Conservation (phyloP, 2,329 filamentous ascomycete genomes). For the Nigrograna mackinnonii region DNA sequence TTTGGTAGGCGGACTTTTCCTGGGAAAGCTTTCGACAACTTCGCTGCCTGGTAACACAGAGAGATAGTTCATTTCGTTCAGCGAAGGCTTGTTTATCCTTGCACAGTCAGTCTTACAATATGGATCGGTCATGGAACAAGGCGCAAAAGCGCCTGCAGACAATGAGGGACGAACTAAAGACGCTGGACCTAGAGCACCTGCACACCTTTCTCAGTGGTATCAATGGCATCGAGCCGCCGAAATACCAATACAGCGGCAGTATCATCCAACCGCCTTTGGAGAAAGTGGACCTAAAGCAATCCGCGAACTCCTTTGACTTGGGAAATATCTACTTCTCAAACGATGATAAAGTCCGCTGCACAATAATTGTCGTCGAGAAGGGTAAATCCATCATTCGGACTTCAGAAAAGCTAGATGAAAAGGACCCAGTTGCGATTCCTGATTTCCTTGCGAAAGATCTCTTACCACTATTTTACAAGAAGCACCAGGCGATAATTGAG, state of each 20-base stretch:
- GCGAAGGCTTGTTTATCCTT: too few species aligned
- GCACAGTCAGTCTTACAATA: too few species aligned
- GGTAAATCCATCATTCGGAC: slow-evolving; percentile 19
- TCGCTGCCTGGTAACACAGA: too few species aligned
- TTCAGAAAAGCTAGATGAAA: too few species aligned
- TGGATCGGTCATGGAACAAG: too few species aligned
- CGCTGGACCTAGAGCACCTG: slow-evolving; percentile 23
- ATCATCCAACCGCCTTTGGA: slow-evolving; percentile 20
- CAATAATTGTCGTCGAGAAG: slow-evolving; percentile 18
- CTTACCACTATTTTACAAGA: slow-evolving; percentile 24
- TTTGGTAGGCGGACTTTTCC: too few species aligned
- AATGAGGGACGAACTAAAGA: slow-evolving; percentile 31
- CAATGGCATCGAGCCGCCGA: slow-evolving; percentile 28
- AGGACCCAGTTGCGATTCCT: too few species aligned
- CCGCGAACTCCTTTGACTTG: slow-evolving; percentile 25
- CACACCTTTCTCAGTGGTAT: slow-evolving; percentile 29
- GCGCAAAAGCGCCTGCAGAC: slow-evolving; percentile 30
- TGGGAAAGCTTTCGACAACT: too few species aligned
- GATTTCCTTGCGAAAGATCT: too few species aligned
- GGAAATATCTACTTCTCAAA: slow-evolving; percentile 30
- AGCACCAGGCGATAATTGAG: slow-evolving; percentile 24
- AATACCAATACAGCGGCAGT: slow-evolving; percentile 25
- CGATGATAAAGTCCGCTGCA: slow-evolving; percentile 14
- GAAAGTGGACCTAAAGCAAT: slow-evolving; percentile 22
- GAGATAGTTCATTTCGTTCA: too few species aligned